Evolutionary conservation across 768 basidiomycete genomes (phyloP).

Genomic region (Symmetrospora coprosmae): DNA sequence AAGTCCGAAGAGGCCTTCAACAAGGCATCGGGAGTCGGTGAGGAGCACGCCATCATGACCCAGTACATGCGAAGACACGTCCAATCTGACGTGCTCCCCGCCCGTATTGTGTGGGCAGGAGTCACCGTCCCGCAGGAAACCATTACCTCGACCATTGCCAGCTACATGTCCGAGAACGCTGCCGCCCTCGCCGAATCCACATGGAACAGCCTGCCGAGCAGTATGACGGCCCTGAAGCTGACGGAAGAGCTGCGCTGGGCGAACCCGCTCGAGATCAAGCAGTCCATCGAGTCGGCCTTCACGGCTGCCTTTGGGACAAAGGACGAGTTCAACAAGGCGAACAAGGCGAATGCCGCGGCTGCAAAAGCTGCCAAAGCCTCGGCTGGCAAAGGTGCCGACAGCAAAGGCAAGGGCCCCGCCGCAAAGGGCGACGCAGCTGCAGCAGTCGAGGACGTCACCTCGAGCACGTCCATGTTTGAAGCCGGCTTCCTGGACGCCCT

Average conservation of each 20-base stretch:
- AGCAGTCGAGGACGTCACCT: neutral
- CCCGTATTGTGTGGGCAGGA: slow-evolving; percentile 51
- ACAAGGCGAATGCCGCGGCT: slow-evolving; percentile 26
- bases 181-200: slow-evolving; percentile 45
- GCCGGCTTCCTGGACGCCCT: slow-evolving; percentile 86
- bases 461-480: slow-evolving; percentile 49
- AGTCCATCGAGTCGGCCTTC: slow-evolving; percentile 57
- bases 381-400: slow-evolving; percentile 18
- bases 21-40: slow-evolving; percentile 72
- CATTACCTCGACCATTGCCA: slow-evolving; percentile 46
- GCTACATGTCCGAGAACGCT: slow-evolving; percentile 44
- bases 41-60: slow-evolving; percentile 38
- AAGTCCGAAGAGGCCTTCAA: slow-evolving; percentile 62
- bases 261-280: slow-evolving; percentile 68
- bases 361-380: slow-evolving; percentile 23
- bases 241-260: slow-evolving; percentile 64
- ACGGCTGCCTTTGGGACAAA: slow-evolving; percentile 57
- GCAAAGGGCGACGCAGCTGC: slow-evolving; percentile 11
- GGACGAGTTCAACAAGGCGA: slow-evolving; percentile 36
- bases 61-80: neutral
- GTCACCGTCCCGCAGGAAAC: slow-evolving; percentile 60
- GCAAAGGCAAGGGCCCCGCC: neutral
- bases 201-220: slow-evolving; percentile 61
- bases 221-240: slow-evolving; percentile 51
- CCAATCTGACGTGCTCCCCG: neutral